These are phyloP conservation scores for Melaleuca quinquenervia DNA, from an alignment of 345 rosid species.

Conservation along the genomic window DNA sequence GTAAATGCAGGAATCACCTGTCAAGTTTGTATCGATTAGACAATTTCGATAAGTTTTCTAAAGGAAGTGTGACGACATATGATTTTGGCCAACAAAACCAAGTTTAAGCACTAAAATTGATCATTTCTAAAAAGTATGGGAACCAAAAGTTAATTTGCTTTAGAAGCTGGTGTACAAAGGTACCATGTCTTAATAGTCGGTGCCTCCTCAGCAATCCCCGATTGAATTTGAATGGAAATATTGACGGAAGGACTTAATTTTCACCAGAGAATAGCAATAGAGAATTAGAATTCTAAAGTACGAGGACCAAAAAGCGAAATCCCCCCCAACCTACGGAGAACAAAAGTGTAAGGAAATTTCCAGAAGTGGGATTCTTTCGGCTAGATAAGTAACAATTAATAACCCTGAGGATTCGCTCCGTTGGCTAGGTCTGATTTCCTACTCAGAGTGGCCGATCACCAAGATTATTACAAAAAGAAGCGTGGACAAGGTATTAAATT, in stretches of 20 bases:
- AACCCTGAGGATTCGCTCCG: not conserved
- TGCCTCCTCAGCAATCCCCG: not conserved
- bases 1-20: not conserved
- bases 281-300: not conserved
- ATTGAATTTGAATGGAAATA: not conserved
- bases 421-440: not conserved
- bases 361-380: not conserved
- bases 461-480: not conserved
- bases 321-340: not conserved
- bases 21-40: not conserved
- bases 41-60: not conserved
- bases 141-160: not conserved
- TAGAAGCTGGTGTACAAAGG: fast-evolving
- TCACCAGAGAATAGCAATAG: not conserved
- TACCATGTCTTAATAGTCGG: not conserved
- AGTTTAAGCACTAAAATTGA: no score
- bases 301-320: not conserved
- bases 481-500: not conserved
- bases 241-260: not conserved
- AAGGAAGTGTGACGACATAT: no score
- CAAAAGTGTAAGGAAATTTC: not conserved
- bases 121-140: not conserved
- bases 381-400: not conserved
- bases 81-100: not conserved
- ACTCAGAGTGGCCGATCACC: not conserved